Percentiles rank a stretch among this genome's conserved stretches.
Evolutionary conservation across 441 rosid genomes (phyloP).

Genomic region (Pelargonium fulgidum): DNA sequence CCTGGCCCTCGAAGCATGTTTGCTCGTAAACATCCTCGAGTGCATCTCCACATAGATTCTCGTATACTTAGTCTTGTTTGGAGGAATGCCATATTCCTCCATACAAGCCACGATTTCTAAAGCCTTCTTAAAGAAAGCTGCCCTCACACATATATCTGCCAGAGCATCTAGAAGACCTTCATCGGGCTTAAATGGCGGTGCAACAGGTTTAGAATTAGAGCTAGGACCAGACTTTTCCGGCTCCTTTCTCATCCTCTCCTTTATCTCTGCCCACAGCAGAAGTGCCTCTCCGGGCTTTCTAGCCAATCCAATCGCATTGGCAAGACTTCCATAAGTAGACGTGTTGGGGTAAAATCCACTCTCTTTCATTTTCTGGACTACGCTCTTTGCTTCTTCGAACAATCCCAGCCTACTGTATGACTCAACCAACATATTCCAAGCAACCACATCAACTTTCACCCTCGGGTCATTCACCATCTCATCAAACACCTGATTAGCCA

Average conservation of each 20-base stretch:
- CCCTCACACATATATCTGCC: conserved; percentile 85
- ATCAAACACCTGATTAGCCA: conserved; percentile 77
- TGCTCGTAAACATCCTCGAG: conserved; percentile 87
- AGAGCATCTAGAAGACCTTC: conserved; percentile 61
- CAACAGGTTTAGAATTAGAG: conserved; percentile 18
- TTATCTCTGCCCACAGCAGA: conserved; percentile 75
- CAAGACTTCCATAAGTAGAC: conserved; percentile 80
- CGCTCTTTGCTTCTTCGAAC: conserved; percentile 72
- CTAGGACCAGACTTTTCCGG: conserved; percentile 26
- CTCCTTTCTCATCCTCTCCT: conserved; percentile 45
- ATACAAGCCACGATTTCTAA: conserved; percentile 85
- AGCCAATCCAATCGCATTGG: conserved; percentile 70
- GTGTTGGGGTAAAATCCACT: conserved; percentile 61
- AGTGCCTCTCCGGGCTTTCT: conserved; percentile 96
- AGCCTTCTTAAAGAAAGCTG: conserved; percentile 87
- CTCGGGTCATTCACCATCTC: conserved; percentile 78
- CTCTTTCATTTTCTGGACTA: conserved; percentile 63
- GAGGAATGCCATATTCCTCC: conserved; percentile 83
- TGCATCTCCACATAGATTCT: conserved; percentile 91
- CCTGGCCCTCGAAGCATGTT: conserved; percentile 89
- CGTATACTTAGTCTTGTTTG: conserved; percentile 82
- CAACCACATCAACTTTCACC: conserved; percentile 76
- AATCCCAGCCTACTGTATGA: conserved; percentile 74
- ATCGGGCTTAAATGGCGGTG: conserved; percentile 57
- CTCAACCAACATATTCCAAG: conserved; percentile 95